Evolutionary conservation across 305 asterid genomes (phyloP).

Genomic region (Solanum hybrid): DNA sequence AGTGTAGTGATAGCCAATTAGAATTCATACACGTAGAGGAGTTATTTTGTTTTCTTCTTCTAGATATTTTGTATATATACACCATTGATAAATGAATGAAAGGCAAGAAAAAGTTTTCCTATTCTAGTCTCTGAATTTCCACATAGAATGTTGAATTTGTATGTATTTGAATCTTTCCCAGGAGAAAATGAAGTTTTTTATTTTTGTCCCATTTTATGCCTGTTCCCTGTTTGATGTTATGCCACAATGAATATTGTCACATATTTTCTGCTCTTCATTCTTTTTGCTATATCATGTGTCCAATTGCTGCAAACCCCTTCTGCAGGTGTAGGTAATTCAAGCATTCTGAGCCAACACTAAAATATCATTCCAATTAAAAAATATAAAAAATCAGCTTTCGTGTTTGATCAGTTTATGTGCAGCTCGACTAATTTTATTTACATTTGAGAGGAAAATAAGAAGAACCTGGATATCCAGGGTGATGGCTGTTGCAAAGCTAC

Average conservation of each 20-base stretch:
- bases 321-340: no score
- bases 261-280: not conserved
- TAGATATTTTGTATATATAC: no score
- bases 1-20: no score
- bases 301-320: no score
- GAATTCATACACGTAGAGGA: no score
- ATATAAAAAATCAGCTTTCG: no score
- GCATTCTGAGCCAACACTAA: no score
- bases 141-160: not conserved
- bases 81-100: not conserved
- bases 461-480: not conserved
- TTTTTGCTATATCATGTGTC: no score
- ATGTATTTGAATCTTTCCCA: not conserved
- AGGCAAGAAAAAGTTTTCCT: not conserved
- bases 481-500: constrained; percentile 11
- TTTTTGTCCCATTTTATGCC: not conserved
- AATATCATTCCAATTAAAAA: no score
- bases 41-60: no score
- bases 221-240: not conserved
- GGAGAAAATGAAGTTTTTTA: not conserved
- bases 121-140: not conserved
- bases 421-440: not conserved
- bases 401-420: not conserved
- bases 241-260: not conserved
- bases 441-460: not conserved